phyloP scores from a whole-genome alignment of 257 asterid genomes.

The Henckelia pumila region DNA sequence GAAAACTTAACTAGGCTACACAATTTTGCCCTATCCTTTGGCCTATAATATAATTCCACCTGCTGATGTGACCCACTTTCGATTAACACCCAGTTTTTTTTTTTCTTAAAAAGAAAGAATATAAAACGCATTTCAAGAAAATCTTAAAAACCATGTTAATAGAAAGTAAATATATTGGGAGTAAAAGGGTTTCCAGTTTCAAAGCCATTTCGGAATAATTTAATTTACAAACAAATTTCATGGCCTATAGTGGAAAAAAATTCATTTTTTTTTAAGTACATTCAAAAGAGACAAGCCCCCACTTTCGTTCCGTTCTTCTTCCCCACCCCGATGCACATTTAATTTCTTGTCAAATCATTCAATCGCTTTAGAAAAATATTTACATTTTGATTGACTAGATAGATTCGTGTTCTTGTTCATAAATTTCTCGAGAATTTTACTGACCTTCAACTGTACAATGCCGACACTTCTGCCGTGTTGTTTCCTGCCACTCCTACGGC shows the following conservation, averaged over 20 bases:
- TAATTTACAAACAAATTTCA: conserved; percentile 29
- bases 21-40: conserved; percentile 31
- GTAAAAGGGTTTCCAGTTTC: conserved; percentile 39
- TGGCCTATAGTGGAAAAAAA: conserved; percentile 39
- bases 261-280: conserved; percentile 17
- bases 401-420: not conserved
- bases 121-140: not conserved
- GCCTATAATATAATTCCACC: conserved; percentile 40
- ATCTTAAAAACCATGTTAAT: conserved; percentile 20
- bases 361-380: not conserved
- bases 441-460: conserved; percentile 86
- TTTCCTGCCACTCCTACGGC: conserved; percentile 40
- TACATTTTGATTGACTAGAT: not conserved
- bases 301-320: conserved; percentile 25
- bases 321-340: not conserved
- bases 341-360: not conserved
- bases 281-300: conserved; percentile 48
- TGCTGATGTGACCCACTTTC: conserved; percentile 85
- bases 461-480: conserved; percentile 47
- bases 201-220: conserved; percentile 29
- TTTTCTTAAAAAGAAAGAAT: conserved; percentile 12
- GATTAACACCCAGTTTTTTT: conserved; percentile 49
- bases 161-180: not conserved
- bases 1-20: conserved; percentile 32
- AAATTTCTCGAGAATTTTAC: not conserved